phyloP scores from a whole-genome alignment of 352 stramenopile genomes.

The Pythium plurisporium region DNA sequence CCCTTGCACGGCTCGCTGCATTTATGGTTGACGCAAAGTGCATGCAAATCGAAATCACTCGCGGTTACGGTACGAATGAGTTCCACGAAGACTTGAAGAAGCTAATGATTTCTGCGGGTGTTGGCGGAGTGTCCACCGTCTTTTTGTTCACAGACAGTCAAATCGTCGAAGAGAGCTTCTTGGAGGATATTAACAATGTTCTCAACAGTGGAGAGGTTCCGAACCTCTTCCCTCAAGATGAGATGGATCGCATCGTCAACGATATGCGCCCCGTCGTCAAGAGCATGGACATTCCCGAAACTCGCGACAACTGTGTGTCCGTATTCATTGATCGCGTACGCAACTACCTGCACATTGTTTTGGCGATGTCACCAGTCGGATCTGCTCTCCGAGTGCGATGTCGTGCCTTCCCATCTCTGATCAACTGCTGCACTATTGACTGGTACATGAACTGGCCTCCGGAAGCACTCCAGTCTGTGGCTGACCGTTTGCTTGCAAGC shows the following conservation, averaged over 20 bases:
- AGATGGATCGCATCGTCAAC: conserved; percentile 92
- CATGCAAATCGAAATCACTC: conserved; percentile 91
- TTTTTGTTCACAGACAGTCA: conserved; percentile 96
- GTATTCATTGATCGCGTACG: conserved; percentile 90
- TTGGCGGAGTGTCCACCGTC: conserved; percentile 68
- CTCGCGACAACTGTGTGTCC: conserved; percentile 87
- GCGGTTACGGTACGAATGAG: conserved; percentile 85
- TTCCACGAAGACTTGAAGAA: conserved; percentile 94
- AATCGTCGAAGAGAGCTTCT: conserved; percentile 93
- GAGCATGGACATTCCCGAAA: conserved; percentile 84
- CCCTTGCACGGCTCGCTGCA: conserved; percentile 83
- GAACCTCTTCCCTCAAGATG: conserved; percentile 91
- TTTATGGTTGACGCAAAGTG: conserved; percentile 92
- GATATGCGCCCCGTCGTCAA: conserved; percentile 92
- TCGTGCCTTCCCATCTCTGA: conserved; percentile 92
- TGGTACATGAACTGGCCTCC: conserved; percentile 95
- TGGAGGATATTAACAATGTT: conserved; percentile 97
- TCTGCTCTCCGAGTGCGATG: conserved; percentile 90
- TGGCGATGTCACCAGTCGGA: conserved; percentile 93
- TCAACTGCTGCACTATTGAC: conserved; percentile 96
- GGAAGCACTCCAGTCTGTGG: conserved; percentile 89
- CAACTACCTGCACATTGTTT: conserved; percentile 92
- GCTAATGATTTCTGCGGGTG: conserved; percentile 91
- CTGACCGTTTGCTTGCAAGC: conserved; percentile 79
- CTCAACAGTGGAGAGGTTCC: conserved; percentile 96